phyloP scores from a whole-genome alignment of 805 yeast genomes.

The Metschnikowia chrysomelidarum region DNA sequence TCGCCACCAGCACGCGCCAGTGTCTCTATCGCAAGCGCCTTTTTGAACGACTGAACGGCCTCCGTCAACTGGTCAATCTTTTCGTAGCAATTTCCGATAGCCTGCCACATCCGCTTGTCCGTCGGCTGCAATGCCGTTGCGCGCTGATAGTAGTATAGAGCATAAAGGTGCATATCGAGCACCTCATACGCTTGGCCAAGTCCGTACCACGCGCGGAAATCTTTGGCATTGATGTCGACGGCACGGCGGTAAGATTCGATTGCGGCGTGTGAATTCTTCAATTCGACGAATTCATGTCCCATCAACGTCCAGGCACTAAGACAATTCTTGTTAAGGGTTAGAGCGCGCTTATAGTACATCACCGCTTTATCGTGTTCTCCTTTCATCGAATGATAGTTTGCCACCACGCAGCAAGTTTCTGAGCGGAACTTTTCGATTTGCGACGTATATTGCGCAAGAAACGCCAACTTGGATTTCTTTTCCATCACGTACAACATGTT shows the following conservation, averaged over 20 bases:
- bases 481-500: constrained; percentile 94
- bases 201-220: constrained; percentile 98
- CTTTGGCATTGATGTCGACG: constrained; percentile 82
- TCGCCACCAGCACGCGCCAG: constrained; percentile 21
- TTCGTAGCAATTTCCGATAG: constrained; percentile 86
- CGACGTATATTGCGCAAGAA: constrained; percentile 79
- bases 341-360: constrained; percentile 86
- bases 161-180: constrained; percentile 89
- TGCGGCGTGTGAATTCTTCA: constrained; percentile 96
- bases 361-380: constrained; percentile 95
- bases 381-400: constrained; percentile 87
- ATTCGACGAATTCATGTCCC: constrained; percentile 98
- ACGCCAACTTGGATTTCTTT: constrained; percentile 78
- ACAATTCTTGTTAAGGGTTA: constrained; percentile 74
- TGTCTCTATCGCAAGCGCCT: constrained; percentile 62
- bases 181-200: constrained; percentile 98
- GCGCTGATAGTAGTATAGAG: constrained; percentile 86
- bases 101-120: constrained; percentile 96
- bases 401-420: constrained; percentile 92
- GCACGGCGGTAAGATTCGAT: constrained; percentile 94
- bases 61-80: constrained; percentile 68
- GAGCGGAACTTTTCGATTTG: constrained; percentile 84
- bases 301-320: constrained; percentile 94
- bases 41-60: constrained; percentile 76
- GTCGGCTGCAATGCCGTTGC: constrained; percentile 86